Evolutionary conservation across 805 yeast genomes (phyloP).

Genomic region (Saturnispora hagleri): DNA sequence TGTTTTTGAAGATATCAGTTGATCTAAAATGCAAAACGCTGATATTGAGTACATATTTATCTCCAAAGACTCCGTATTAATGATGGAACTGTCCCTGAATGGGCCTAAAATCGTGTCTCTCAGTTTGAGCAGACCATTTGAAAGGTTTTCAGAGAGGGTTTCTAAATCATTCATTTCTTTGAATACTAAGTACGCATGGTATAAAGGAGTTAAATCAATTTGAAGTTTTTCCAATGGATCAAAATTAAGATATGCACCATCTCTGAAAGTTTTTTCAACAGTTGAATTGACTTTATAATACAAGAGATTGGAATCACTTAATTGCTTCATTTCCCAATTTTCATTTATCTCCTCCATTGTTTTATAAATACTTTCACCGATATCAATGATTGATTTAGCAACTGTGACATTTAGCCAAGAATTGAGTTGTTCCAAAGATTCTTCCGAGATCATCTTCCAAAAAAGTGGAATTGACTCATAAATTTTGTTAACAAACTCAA

Average conservation of each 20-base stretch:
- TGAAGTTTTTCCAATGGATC: conserved; percentile 40
- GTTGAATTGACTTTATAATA: conserved; percentile 75
- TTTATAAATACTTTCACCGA: conserved; percentile 51
- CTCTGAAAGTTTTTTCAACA: conserved; percentile 69
- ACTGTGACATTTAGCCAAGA: conserved; percentile 56
- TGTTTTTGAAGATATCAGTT: conserved; percentile 54
- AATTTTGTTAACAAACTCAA: conserved; percentile 67
- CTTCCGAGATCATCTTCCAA: conserved; percentile 62
- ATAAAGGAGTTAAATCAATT: conserved; percentile 65
- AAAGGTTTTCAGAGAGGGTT: conserved; percentile 52
- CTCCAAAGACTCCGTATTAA: conserved; percentile 37
- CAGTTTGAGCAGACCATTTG: conserved; percentile 62
- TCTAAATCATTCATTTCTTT: conserved; percentile 59
- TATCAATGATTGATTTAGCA: conserved; percentile 47
- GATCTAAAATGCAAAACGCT: conserved; percentile 74
- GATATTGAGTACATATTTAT: conserved; percentile 51
- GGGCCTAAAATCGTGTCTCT: conserved; percentile 66
- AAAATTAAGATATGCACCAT: conserved; percentile 32
- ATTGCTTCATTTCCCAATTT: conserved; percentile 47
- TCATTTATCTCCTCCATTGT: conserved; percentile 48
- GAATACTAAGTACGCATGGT: conserved; percentile 77
- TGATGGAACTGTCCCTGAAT: conserved; percentile 30
- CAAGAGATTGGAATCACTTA: conserved; percentile 35
- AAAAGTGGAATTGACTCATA: conserved; percentile 70
- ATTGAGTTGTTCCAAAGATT: conserved; percentile 55